phyloP scores from a whole-genome alignment of 495 filamentous ascomycete species.

The Aspergillus cavernicola region DNA sequence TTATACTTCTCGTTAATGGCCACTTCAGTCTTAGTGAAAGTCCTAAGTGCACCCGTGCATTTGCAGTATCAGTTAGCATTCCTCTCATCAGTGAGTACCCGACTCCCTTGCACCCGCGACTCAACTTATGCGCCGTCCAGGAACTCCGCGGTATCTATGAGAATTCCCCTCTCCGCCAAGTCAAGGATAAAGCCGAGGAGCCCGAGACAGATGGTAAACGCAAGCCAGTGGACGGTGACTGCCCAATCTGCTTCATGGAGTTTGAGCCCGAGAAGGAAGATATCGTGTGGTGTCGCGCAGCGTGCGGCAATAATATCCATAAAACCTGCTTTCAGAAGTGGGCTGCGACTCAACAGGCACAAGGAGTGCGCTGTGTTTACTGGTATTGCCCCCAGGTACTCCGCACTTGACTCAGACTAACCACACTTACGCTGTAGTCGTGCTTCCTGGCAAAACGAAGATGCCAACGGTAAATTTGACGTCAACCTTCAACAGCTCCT shows the following conservation, averaged over 20 bases:
- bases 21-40: slow-evolving; percentile 55
- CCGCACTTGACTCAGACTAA: too few species aligned
- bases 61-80: slow-evolving; percentile 75
- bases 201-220: slow-evolving; percentile 42
- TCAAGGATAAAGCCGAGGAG: slow-evolving; percentile 16
- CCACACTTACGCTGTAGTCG: slow-evolving; percentile 35
- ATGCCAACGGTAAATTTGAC: slow-evolving; percentile 32
- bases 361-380: slow-evolving; percentile 62
- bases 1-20: slow-evolving; percentile 16
- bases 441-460: slow-evolving; percentile 57
- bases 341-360: slow-evolving; percentile 51
- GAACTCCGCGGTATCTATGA: slow-evolving; percentile 55
- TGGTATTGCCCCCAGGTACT: too few species aligned
- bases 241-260: slow-evolving; percentile 74
- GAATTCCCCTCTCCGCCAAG: slow-evolving; percentile 29
- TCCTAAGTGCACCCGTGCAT: slow-evolving; percentile 58
- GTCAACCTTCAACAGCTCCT: slow-evolving; percentile 37
- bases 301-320: slow-evolving; percentile 80
- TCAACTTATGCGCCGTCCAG: slow-evolving; percentile 17
- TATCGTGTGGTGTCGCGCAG: slow-evolving; percentile 66
- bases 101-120: background rate
- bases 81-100: slow-evolving; percentile 46
- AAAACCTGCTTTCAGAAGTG: slow-evolving; percentile 68
- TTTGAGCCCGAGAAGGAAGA: slow-evolving; percentile 54
- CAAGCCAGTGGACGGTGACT: slow-evolving; percentile 67